Evolutionary conservation across 176 grass and related monocot species (phyloP), one percentile per base, ranked within the genome.

Genomic region (Musa beccarii): DNA sequence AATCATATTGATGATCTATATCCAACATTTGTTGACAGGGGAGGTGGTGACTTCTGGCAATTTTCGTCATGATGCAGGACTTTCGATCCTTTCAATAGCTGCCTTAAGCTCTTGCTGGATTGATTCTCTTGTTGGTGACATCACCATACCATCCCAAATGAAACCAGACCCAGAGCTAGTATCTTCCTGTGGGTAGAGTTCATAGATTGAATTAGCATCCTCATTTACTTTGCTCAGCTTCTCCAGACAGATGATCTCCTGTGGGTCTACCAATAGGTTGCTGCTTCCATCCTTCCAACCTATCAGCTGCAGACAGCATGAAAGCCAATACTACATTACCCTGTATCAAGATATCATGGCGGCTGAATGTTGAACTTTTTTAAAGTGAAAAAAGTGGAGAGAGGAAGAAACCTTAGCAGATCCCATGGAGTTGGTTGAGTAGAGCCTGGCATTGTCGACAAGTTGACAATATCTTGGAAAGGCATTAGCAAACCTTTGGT

Each of bases 361-460:
- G 1, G 17, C 9, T 25, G 2, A 19, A 52, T 66, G 23, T 67
- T 13, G 8, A 53, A 23, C 7, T 49, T 14, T 2, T 0, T 52
- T 10, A 2, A 53, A 68, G 63, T 29, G 63, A 55, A 9, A 67
- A 53, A 14, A 66, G 49, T 54, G 28, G 51, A 63, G 53, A 23
- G 4, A 26, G 13, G 9, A 80, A 28, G 16, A 80, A 62, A 93
- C 95, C 90, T 93, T 91, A 13, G 95, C 75, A 57, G 84, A 81
- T 51, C 84, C 86, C 54, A 80, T 72, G 25, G 82, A 75, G 84
- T 93, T 98, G 25, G 86, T 98, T 69, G 84, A 85, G 75, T 89
- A 98, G 59, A 98, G 90, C 81, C 78, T 98, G 11, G 90, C 86
- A 0, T 85, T 77, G 76, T 98, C 95, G 0, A 91, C 90, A 0